Evolutionary conservation across 441 rosid genomes (phyloP).

Genomic region (Dalechampia spathulata): DNA sequence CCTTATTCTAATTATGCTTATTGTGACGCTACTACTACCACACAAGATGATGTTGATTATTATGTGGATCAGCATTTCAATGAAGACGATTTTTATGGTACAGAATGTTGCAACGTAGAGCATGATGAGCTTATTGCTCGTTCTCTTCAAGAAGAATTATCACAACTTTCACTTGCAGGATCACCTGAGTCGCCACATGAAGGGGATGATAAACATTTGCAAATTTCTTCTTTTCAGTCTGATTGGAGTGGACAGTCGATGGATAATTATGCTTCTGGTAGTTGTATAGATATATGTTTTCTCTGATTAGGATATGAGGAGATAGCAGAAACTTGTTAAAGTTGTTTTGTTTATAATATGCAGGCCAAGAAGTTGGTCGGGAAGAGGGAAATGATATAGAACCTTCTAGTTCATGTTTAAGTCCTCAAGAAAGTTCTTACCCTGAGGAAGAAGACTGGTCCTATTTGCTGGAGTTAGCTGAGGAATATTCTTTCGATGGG

Average conservation of each 20-base stretch:
- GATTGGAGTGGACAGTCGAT: constrained; percentile 33
- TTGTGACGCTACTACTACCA: constrained; percentile 14
- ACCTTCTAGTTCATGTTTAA: constrained; percentile 40
- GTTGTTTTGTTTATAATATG: constrained; percentile 17
- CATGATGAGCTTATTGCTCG: constrained; percentile 49
- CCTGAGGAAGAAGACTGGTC: constrained; percentile 34
- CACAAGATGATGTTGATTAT: constrained; percentile 31
- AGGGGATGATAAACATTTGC: constrained; percentile 23
- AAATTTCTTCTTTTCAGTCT: constrained; percentile 20
- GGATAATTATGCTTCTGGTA: constrained; percentile 36
- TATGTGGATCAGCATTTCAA: constrained; percentile 22
- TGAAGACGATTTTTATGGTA: constrained; percentile 33
- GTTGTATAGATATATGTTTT: constrained; percentile 2
- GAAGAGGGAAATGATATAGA: constrained; percentile 35
- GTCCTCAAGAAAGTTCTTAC: constrained; percentile 26
- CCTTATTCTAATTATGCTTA: constrained; percentile 34
- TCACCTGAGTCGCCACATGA: constrained; percentile 24
- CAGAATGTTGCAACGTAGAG: constrained; percentile 28
- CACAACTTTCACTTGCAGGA: constrained; percentile 45
- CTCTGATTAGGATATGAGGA: background rate
- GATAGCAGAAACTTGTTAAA: constrained; percentile 5
- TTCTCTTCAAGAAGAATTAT: constrained; percentile 53
- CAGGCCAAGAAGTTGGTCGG: constrained; percentile 32
- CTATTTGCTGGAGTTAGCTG: constrained; percentile 28
- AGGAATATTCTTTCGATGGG: constrained; percentile 37